Conservation (phyloP, 1,284 basidiomycete genomes). For the Ceratobasidium sp. region DNA sequence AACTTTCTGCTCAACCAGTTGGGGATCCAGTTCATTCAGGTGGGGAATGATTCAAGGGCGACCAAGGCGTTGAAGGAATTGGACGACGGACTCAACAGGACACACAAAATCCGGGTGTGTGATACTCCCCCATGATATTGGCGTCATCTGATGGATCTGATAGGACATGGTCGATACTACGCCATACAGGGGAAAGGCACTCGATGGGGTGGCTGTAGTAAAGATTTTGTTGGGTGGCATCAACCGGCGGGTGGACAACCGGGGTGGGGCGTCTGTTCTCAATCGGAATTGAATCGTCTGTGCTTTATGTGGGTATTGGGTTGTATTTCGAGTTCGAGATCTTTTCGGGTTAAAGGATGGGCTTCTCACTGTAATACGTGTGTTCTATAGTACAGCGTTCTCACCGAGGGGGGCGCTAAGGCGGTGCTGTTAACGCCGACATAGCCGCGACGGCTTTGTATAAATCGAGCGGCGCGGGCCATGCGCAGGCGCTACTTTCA, state of each 20-base stretch:
- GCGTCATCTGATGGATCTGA: background rate
- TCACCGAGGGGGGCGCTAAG: constrained; percentile 11
- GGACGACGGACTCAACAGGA: constrained; percentile 60
- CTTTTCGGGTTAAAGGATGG: background rate
- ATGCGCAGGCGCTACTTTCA: background rate
- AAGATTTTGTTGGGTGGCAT: constrained; percentile 62
- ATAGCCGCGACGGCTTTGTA: background rate
- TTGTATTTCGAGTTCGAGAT: background rate
- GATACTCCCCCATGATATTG: background rate
- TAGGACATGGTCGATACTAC: constrained; percentile 64
- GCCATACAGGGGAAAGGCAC: constrained; percentile 53
- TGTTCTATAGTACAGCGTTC: background rate
- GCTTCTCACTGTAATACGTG: constrained; percentile 12
- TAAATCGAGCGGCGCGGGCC: background rate
- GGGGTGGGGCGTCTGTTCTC: constrained; percentile 13
- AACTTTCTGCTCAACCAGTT: constrained; percentile 55
- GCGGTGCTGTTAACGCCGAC: constrained; percentile 27
- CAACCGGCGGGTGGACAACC: constrained; percentile 52
- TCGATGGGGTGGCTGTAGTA: constrained; percentile 57
- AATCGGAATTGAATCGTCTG: background rate
- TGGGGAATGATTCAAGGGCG: constrained; percentile 62
- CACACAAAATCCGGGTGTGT: constrained; percentile 56
- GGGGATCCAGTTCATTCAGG: constrained; percentile 71
- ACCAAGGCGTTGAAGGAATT: constrained; percentile 59
- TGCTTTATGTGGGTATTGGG: constrained; percentile 1